Conservation (phyloP, 345 rosid genomes). For the Capsella bursapastoris region DNA sequence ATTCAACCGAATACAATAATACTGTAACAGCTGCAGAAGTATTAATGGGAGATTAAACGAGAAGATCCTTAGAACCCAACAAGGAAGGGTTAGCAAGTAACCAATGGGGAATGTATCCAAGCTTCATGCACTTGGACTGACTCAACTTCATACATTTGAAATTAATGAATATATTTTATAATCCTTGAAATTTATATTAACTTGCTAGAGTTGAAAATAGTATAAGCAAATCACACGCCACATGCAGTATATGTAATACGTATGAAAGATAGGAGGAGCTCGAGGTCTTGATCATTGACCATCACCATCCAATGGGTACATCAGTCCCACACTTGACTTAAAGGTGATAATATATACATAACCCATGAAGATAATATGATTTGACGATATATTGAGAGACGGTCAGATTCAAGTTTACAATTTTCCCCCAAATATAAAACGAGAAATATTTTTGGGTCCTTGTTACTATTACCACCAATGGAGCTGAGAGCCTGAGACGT, state of each 20-base stretch:
- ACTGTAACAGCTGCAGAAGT: conserved; percentile 6
- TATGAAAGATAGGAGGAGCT: conserved; percentile 10
- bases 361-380: conserved; percentile 1
- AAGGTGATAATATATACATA: neutral
- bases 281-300: conserved; percentile 13
- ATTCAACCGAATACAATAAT: neutral
- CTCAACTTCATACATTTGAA: neutral
- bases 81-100: conserved; percentile 2
- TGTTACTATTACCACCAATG: neutral
- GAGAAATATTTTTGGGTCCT: conserved; percentile 5
- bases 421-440: neutral
- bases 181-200: neutral
- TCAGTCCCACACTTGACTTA: neutral
- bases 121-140: conserved; percentile 15
- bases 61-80: conserved; percentile 17
- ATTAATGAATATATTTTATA: neutral
- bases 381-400: conserved; percentile 8
- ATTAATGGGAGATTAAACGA: conserved; percentile 6
- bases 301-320: conserved; percentile 5
- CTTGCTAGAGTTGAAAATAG: neutral
- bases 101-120: conserved; percentile 30
- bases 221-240: conserved; percentile 27
- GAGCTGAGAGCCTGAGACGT: conserved; percentile 14
- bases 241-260: conserved; percentile 21
- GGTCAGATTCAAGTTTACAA: neutral